These are phyloP conservation scores for Aspergillus alliaceus DNA, from an alignment of 2,329 filamentous ascomycete species.

Conservation along the genomic window DNA sequence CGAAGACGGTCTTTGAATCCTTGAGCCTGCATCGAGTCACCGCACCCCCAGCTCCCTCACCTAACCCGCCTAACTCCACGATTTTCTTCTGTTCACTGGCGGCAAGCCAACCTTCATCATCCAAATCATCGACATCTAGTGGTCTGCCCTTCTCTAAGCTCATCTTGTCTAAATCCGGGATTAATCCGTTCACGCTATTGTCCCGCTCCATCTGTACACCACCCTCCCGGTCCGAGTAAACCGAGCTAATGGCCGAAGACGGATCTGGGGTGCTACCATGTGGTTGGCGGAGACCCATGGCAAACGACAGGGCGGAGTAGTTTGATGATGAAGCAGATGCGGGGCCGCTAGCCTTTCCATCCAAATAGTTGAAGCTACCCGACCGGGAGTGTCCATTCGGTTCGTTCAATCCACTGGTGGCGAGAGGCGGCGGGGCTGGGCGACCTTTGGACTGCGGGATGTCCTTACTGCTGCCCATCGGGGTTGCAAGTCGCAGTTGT, in stretches of 20 bases:
- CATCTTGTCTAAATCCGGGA: constrained; percentile 76
- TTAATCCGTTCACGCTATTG: constrained; percentile 72
- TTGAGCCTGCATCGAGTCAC: constrained; percentile 89
- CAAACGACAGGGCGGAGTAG: constrained; percentile 80
- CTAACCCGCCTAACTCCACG: constrained; percentile 81
- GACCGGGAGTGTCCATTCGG: constrained; percentile 78
- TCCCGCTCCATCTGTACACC: constrained; percentile 79
- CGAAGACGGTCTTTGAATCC: constrained; percentile 91
- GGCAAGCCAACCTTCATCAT: constrained; percentile 93
- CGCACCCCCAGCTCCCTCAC: constrained; percentile 92
- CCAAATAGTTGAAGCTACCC: constrained; percentile 76
- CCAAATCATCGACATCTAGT: constrained; percentile 88
- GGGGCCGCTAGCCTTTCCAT: constrained; percentile 75
- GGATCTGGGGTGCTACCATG: constrained; percentile 73
- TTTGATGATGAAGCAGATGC: constrained; percentile 85
- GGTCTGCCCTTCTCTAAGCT: constrained; percentile 78
- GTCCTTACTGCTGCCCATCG: constrained; percentile 72
- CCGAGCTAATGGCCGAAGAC: constrained; percentile 80
- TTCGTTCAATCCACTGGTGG: constrained; percentile 76
- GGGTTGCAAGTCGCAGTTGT: constrained; percentile 81
- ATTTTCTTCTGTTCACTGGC: constrained; percentile 88
- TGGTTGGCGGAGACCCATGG: constrained; percentile 65
- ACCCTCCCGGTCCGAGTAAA: constrained; percentile 78
- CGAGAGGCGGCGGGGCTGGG: constrained; percentile 56
- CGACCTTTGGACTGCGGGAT: constrained; percentile 65